A percentile compares a stretch with the other conserved stretches of the same genome.
Conservation (phyloP, 345 rosid genomes). For the Schrenkiella parvula region DNA sequence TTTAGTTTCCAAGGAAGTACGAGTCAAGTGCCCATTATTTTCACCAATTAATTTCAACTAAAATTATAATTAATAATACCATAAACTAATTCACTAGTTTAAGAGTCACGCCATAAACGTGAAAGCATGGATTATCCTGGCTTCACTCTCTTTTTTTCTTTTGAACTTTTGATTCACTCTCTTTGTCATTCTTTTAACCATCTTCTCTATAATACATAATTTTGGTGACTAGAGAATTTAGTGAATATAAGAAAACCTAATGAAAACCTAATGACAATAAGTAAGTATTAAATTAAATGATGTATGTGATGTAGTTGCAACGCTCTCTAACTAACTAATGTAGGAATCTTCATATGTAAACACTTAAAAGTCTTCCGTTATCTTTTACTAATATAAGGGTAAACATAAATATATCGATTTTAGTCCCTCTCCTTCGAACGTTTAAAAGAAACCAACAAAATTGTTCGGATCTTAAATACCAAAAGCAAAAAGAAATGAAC, state of each 20-base stretch:
- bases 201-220: constrained; percentile 9
- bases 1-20: not conserved
- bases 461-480: not conserved
- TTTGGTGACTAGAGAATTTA: not conserved
- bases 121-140: constrained; percentile 7
- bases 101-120: constrained; percentile 30
- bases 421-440: not conserved
- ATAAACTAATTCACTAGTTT: constrained; percentile 1
- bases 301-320: constrained; percentile 4
- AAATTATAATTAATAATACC: not conserved
- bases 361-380: not conserved
- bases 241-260: not conserved
- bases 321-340: constrained; percentile 7
- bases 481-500: not conserved
- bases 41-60: not conserved
- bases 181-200: not conserved
- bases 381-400: not conserved
- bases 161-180: constrained; percentile 14
- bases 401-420: not conserved
- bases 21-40: not conserved
- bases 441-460: not conserved
- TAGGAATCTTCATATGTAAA: not conserved
- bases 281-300: constrained; percentile 12
- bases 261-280: not conserved
- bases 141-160: constrained; percentile 15